phyloP scores from a whole-genome alignment of 768 basidiomycete genomes.

The Lanmaoa pseudosensibilis region DNA sequence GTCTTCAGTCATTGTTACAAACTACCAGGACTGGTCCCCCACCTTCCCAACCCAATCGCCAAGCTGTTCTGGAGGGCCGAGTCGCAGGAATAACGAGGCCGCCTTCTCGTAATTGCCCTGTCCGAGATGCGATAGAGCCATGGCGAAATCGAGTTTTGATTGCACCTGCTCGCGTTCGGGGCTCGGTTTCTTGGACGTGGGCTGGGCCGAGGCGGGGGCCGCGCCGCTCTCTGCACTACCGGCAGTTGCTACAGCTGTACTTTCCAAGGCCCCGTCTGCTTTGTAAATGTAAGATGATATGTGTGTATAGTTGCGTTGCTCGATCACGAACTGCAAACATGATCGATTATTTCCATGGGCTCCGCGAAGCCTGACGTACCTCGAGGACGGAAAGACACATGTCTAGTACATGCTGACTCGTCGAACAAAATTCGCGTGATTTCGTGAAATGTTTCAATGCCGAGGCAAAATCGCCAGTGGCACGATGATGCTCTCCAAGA shows the following conservation, averaged over 20 bases:
- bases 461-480: slow-evolving; percentile 65
- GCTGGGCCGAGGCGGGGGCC: slow-evolving; percentile 7
- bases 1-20: background rate
- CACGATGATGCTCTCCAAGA: slow-evolving; percentile 75
- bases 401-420: slow-evolving; percentile 89
- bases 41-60: slow-evolving; percentile 81
- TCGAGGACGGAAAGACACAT: slow-evolving; percentile 85
- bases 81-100: slow-evolving; percentile 66
- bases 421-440: slow-evolving; percentile 89
- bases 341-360: background rate
- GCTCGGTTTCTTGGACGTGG: slow-evolving; percentile 45
- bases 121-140: slow-evolving; percentile 72
- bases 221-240: slow-evolving; percentile 26
- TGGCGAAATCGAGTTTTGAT: slow-evolving; percentile 79
- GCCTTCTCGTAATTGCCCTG: slow-evolving; percentile 78
- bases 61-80: slow-evolving; percentile 63
- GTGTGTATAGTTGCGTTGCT: slow-evolving; percentile 84
- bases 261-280: slow-evolving; percentile 88
- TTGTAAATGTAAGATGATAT: slow-evolving; percentile 93
- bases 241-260: slow-evolving; percentile 40
- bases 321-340: slow-evolving; percentile 66
- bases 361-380: slow-evolving; percentile 38
- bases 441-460: slow-evolving; percentile 87
- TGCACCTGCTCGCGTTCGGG: slow-evolving; percentile 64
- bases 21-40: background rate